Evolutionary conservation across 371 early-diverging fungal species (phyloP), one percentile per base, ranked within the genome.

Genomic region (Mortierella sp.): DNA sequence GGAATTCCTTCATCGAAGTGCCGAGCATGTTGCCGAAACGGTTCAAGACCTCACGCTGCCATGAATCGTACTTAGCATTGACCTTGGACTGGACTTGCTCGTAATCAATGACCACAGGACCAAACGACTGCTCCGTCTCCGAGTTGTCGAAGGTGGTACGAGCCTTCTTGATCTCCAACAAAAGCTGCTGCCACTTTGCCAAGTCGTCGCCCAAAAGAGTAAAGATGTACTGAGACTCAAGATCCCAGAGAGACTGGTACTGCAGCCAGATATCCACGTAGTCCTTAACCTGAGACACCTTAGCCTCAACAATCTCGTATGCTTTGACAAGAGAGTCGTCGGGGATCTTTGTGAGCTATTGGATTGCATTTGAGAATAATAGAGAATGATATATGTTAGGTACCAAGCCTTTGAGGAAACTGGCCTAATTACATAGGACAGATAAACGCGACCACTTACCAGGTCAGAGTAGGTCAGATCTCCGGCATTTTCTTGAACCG

Each of bases 11-110:
- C 96, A 98, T 98, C n/a, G 94, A 91, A 13, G 90, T 89, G 26
- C 95, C 96, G 57, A 99, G 90, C 89, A 94, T 95, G 77, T 88
- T 88, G 14, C 98, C 98, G 88, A 98, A 99, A 79, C 95, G 95
- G 89, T 95, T 95, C 72, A 98, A 91, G 57, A 99, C 95, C 80
- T 99, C 99, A 68, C 95, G 93, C 88, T 99, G 99, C 99, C 99
- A 99, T 79, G 93, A 94, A 82, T 99, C 99, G 88, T 99, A 99
- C 88, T 98, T 98, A 72, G 96, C 95, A 78, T 98, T 99, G 77
- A 99, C 99, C 85, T 99, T 99, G 83, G 95, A 93, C 88, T 99
- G 99, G 14, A 99, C 99, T 84, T 98, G 98, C 81, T 96, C 98
- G 88, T 98, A 99, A 83, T 99, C 97, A 60, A 99, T 91, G 0